Evolutionary conservation across 2,329 filamentous ascomycete species (phyloP).

Genomic region (Capronia coronata): DNA sequence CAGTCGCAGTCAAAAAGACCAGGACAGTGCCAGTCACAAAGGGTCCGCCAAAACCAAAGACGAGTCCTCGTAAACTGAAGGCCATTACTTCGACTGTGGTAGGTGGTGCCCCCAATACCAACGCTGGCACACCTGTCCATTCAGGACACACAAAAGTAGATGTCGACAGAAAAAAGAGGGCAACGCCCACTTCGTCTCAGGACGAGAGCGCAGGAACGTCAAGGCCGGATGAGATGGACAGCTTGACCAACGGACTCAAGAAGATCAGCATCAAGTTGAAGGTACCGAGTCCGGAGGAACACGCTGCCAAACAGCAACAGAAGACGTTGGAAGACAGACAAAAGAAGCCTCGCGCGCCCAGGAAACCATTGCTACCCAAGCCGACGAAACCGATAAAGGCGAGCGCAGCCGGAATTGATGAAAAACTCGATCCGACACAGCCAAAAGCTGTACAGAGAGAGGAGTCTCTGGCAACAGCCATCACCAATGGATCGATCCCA

Average conservation of each 20-base stretch:
- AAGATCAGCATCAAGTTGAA: conserved; percentile 52
- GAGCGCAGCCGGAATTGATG: conserved; percentile 11
- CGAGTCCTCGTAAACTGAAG: conserved; percentile 34
- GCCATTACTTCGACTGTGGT: background rate
- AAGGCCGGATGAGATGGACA: conserved; percentile 40
- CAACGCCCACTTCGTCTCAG: conserved; percentile 38
- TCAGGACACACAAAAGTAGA: background rate
- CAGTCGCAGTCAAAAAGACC: conserved; percentile 54
- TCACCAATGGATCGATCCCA: background rate
- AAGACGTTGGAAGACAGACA: conserved; percentile 37
- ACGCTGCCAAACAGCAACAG: conserved; percentile 44
- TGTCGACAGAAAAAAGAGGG: conserved; percentile 31
- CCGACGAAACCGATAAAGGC: conserved; percentile 15
- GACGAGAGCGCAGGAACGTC: conserved; percentile 30
- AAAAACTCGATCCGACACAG: conserved; percentile 6
- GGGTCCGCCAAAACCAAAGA: conserved; percentile 33
- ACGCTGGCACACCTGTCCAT: background rate
- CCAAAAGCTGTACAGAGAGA: conserved; percentile 13
- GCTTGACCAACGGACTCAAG: conserved; percentile 48
- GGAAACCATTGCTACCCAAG: conserved; percentile 32
- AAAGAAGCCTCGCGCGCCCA: conserved; percentile 32
- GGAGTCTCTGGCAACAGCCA: background rate
- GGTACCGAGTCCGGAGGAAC: conserved; percentile 52
- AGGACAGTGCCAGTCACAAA: conserved; percentile 45
- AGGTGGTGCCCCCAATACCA: background rate